Base-by-base conservation (phyloP, 75 land plant species). In the Chamaecyparis obtusa region DNA sequence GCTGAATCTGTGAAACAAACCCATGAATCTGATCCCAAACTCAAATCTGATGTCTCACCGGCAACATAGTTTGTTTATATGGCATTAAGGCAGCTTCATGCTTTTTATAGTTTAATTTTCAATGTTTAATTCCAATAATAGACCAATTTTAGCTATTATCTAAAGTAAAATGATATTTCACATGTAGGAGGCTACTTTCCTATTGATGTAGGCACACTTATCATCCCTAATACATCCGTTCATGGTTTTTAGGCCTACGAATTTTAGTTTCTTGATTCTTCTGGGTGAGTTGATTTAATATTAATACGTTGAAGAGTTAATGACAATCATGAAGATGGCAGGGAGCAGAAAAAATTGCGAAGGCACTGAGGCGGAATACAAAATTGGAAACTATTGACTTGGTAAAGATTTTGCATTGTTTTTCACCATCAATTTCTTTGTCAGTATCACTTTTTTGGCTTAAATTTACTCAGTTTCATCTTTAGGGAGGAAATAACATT, bases 401-500 rank as follows among this genome's bases (percentile, higher is more conserved):
- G 93, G 99, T 98, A 54, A 89, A 91, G 84, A 84, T 10, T 14
- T n/a, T 44, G 56, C 55, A 5, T 19, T 86, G 37, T 32, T 48
- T 46, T 78, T 85, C 36, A 15, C 56, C 27, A 81, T 76, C 21
- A 17, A 30, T 79, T 87, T 55, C 41, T 86, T 36, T 75, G 64
- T 19, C 35, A n/a, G 75, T 33, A 30, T 84, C 43, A 3, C 64
- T 55, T 71, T 48, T n/a, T 24, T n/a, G 60, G 5, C 85, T 46
- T 27, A 11, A 74, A 44, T 69, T 88, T 48, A 56, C 64, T 17
- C 24, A 39, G 16, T 55, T 30, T 79, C 87, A 36, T 41, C 60
- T 89, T 16, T 93, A 98, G 99, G 99, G 99, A 30, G 99, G 99
- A 69, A 98, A 98, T 88, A 95, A 98, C 86, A 97, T 98, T 81